These are phyloP conservation scores for Rhododendron williamsianum DNA, from an alignment of 148 eudicot genomes.

Conservation along the genomic window DNA sequence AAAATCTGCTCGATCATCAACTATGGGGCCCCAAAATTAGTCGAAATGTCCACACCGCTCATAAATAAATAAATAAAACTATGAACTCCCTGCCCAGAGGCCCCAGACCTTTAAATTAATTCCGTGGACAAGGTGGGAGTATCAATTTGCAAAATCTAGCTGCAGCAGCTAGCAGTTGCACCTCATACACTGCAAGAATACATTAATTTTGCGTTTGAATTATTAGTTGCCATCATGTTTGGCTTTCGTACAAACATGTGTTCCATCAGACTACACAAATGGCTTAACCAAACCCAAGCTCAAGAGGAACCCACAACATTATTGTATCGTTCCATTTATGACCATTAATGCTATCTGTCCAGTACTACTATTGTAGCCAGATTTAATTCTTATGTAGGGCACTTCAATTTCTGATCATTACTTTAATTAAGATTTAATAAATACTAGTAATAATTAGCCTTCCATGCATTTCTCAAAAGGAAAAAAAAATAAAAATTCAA, in stretches of 20 bases:
- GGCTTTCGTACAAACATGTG: not conserved
- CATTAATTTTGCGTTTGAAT: not conserved
- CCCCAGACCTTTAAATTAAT: no score
- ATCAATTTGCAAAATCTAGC: no score
- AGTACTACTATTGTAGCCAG: not conserved
- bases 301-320: not conserved
- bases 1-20: not conserved
- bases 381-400: not conserved
- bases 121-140: not conserved
- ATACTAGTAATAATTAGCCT: no score
- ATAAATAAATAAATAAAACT: no score
- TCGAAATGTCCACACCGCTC: no score
- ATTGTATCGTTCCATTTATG: not conserved
- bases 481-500: no score
- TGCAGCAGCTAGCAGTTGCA: no score
- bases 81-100: no score
- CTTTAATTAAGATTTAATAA: not conserved
- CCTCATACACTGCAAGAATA: no score
- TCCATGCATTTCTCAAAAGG: no score
- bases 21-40: not conserved
- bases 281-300: not conserved
- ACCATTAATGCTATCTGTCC: not conserved
- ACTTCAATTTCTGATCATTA: not conserved
- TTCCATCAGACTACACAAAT: not conserved
- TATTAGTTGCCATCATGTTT: not conserved